phyloP scores from a whole-genome alignment of 495 filamentous ascomycete species.

The Neurospora sp. region DNA sequence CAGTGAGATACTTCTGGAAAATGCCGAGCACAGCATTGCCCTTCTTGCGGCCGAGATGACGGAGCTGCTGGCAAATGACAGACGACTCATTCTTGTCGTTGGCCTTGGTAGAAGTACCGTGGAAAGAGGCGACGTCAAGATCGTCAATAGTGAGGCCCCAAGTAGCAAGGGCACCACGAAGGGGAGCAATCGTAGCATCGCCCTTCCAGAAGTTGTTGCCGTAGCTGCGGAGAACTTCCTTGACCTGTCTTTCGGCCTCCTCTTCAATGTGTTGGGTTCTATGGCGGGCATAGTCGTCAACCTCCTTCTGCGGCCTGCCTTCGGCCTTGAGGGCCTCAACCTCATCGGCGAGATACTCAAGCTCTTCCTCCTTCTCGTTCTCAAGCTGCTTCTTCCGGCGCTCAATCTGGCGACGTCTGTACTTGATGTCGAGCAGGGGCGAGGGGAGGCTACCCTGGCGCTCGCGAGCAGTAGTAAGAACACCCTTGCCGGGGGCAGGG shows the following conservation, averaged over 20 bases:
- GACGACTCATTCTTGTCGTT: conserved; percentile 99
- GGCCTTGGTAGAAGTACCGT: conserved; percentile 94
- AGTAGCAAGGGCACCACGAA: conserved; percentile 88
- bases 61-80: conserved; percentile 92
- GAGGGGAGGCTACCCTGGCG: conserved; percentile 83
- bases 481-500: conserved; percentile 90
- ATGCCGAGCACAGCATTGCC: conserved; percentile 94
- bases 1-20: conserved; percentile 99
- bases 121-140: conserved; percentile 90
- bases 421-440: conserved; percentile 91
- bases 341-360: conserved; percentile 87
- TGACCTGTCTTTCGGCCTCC: conserved; percentile 81
- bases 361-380: conserved; percentile 90
- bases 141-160: conserved; percentile 99
- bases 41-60: conserved; percentile 87
- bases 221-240: conserved; percentile 78
- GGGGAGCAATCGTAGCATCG: conserved; percentile 83
- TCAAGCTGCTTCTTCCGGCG: conserved; percentile 84
- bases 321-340: conserved; percentile 82
- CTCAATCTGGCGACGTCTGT: conserved; percentile 88
- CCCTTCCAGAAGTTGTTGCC: conserved; percentile 99
- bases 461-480: conserved; percentile 95
- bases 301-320: conserved; percentile 56
- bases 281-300: conserved; percentile 72
- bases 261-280: conserved; percentile 78